phyloP scores from a whole-genome alignment of 2,329 filamentous ascomycete species.

The Chaetothyriales sp. region DNA sequence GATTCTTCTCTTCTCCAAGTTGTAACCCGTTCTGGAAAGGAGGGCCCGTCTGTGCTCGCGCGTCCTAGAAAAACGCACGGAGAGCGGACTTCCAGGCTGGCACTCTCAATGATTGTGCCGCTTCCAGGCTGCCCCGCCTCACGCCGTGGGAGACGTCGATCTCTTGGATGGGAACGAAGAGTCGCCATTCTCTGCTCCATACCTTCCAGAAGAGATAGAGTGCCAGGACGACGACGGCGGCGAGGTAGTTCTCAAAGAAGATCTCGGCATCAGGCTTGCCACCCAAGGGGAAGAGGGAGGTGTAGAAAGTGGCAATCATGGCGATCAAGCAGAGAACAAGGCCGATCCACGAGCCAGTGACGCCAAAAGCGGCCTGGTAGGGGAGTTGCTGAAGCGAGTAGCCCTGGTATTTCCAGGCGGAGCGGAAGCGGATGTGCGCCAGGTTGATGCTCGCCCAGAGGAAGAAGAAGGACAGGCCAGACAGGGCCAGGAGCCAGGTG shows the following conservation, averaged over 20 bases:
- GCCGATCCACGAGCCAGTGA: constrained; percentile 68
- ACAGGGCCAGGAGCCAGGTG: constrained; percentile 68
- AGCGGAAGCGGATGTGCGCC: constrained; percentile 77
- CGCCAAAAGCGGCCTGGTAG: constrained; percentile 65
- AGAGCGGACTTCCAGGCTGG: constrained; percentile 1
- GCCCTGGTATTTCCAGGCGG: constrained; percentile 58
- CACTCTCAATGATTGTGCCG: not conserved
- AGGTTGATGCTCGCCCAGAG: constrained; percentile 41
- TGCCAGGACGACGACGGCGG: constrained; percentile 30
- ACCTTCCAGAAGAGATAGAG: constrained; percentile 31
- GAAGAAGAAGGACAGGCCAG: constrained; percentile 59
- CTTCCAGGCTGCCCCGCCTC: constrained; percentile 8
- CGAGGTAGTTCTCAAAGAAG: constrained; percentile 37
- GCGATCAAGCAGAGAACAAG: constrained; percentile 62
- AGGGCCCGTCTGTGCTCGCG: not conserved
- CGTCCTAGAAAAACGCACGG: constrained; percentile 1
- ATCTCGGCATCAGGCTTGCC: constrained; percentile 22
- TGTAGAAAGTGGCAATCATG: constrained; percentile 77
- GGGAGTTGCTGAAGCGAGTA: constrained; percentile 62
- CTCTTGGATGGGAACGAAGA: constrained; percentile 9
- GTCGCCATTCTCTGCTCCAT: constrained; percentile 10
- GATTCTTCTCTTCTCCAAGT: too few species aligned
- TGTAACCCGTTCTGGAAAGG: too few species aligned
- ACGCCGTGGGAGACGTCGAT: constrained; percentile 14
- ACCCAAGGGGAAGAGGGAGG: constrained; percentile 62